Percentiles rank a stretch among this genome's conserved stretches.
These are phyloP conservation scores for Orbilia javanica DNA, from an alignment of 2,329 filamentous ascomycete genomes.

Conservation along the genomic window DNA sequence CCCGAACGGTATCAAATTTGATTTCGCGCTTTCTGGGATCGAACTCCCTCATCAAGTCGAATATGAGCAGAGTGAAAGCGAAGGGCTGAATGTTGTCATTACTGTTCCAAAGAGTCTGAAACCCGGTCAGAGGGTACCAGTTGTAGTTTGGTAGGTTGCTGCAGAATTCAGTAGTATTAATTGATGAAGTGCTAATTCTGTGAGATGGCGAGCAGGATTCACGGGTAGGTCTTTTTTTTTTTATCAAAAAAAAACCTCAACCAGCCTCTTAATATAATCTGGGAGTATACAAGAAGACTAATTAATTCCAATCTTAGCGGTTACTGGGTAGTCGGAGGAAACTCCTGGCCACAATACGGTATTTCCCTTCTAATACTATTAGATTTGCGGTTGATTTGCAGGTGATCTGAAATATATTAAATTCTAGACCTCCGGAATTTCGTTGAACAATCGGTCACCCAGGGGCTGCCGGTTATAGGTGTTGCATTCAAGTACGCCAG, in stretches of 20 bases:
- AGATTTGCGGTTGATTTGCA: not conserved
- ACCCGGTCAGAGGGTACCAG: conserved; percentile 43
- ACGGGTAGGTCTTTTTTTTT: not conserved
- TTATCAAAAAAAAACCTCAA: not conserved
- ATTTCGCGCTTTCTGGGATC: conserved; percentile 45
- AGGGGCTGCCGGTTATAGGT: conserved; percentile 26
- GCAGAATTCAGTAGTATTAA: not conserved
- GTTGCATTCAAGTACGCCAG: conserved; percentile 42
- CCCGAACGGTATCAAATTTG: conserved; percentile 60
- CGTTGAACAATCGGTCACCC: conserved; percentile 26
- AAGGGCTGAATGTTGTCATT: conserved; percentile 64
- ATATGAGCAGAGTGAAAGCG: conserved; percentile 63
- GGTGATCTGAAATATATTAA: too few species aligned
- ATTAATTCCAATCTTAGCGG: conserved; percentile 5
- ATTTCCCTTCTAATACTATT: not conserved
- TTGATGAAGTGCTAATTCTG: not conserved
- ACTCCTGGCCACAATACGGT: conserved; percentile 56
- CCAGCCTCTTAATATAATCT: too few species aligned
- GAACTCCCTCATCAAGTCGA: conserved; percentile 21
- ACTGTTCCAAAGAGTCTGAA: conserved; percentile 62
- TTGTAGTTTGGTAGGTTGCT: conserved; percentile 60
- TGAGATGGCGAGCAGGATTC: conserved; percentile 16
- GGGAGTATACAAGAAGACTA: too few species aligned
- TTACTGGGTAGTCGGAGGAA: conserved; percentile 53
- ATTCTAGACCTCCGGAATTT: conserved; percentile 44